Base-by-base conservation (phyloP, 768 basidiomycete species). In the Pleurotus cornucopiae region DNA sequence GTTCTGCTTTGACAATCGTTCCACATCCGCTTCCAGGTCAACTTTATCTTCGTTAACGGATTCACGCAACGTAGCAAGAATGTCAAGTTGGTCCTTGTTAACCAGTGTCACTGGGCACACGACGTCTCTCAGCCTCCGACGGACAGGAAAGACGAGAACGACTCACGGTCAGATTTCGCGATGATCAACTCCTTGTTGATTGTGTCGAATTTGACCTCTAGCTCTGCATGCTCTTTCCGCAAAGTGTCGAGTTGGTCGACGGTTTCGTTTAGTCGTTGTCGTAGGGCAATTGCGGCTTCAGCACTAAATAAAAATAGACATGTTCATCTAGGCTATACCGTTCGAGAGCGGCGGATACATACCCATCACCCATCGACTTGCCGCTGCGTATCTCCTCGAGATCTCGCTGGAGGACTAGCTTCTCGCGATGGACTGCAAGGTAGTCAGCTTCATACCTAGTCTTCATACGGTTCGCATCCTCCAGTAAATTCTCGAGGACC, bases 11-110 rank as follows among this genome's bases (percentile, higher is more conserved):
- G 79, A 81, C 41, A 93, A 69, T 37, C 76, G 76, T 23, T 78
- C 78, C 37, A 89, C 69, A 54, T 95, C 89, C 1, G 72, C 74
- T 64, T 90, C 89, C 7, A 95, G 77, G 12, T 74, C 81, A 11
- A 78, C 77, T 69, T 94, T 94, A 69, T 98, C 95, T 66, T 90
- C 87, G 65, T 87, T 88, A 43, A 96, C 90, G 1, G 90, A 93
- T 57, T 93, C 91, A 41, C 95, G 86, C 23, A 97, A 73, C 5
- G 85, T 85, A 2, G 86, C 80, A 30, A 98, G 84, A 57, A 95
- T 93, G 52, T 95, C 94, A 18, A 94, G 75, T 67, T 98, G 93
- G 66, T 97, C 94, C 67, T 91, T 93, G 75, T 94, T 90, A 45
- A 98, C 88, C 44, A 98, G 79, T 45, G 83, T 89, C 64, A 98